Evolutionary conservation across 305 asterid species (phyloP).

Genomic region (Ajuga reptans): DNA sequence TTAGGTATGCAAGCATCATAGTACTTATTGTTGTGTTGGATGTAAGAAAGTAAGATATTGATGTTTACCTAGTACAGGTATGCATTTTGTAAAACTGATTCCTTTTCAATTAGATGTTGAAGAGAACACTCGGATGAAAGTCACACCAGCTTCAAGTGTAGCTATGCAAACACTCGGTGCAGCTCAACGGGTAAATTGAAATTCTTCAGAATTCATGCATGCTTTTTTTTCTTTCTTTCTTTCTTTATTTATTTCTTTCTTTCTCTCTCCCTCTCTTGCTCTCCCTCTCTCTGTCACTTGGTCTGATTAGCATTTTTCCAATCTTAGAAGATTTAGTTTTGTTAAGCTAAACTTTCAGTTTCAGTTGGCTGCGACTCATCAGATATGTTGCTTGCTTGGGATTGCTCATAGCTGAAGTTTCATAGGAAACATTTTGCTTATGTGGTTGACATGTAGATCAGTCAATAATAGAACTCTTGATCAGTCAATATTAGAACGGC

Average conservation of each 20-base stretch:
- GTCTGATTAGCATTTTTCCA: neutral
- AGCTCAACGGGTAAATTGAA: conserved; percentile 46
- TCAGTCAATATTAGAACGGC: too few species aligned
- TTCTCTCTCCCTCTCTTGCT: too few species aligned
- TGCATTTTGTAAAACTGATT: conserved; percentile 12
- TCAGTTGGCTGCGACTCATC: neutral
- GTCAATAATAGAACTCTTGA: neutral
- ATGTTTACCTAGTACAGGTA: neutral
- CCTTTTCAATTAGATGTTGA: conserved; percentile 41
- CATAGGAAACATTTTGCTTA: neutral
- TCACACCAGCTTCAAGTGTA: conserved; percentile 50
- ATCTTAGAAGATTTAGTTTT: neutral
- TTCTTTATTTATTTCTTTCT: too few species aligned
- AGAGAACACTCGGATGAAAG: conserved; percentile 42
- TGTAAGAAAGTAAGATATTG: neutral
- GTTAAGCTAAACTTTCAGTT: neutral
- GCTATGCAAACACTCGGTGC: conserved; percentile 53
- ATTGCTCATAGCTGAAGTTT: neutral
- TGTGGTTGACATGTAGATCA: neutral
- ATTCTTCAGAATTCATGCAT: conserved; percentile 13
- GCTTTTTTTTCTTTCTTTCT: neutral
- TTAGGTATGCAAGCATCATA: conserved; percentile 30
- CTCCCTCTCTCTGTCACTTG: neutral
- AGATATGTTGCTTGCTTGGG: neutral
- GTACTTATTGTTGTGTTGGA: neutral